phyloP scores from a whole-genome alignment of 2,329 filamentous ascomycete species.

The Talaromyces sp. region DNA sequence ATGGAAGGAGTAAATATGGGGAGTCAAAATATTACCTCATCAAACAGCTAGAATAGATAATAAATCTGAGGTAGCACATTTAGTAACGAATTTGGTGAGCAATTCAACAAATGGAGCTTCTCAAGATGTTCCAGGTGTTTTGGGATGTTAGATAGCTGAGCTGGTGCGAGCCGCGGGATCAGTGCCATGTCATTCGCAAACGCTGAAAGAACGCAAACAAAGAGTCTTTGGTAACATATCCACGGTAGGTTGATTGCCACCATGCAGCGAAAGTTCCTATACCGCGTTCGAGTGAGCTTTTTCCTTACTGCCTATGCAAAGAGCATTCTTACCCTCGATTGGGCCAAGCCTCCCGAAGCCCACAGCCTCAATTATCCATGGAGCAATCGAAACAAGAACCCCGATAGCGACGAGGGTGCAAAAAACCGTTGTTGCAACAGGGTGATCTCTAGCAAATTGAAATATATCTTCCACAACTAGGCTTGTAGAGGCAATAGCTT shows the following conservation, averaged over 20 bases:
- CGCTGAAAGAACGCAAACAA: slow-evolving; percentile 43
- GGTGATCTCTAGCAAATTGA: slow-evolving; percentile 22
- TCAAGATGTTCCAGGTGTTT: no score
- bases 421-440: slow-evolving; percentile 15
- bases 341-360: slow-evolving; percentile 26
- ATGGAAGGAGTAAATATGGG: no score
- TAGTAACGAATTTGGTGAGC: no score
- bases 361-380: slow-evolving; percentile 24
- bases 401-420: slow-evolving; percentile 24
- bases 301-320: no score
- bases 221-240: slow-evolving; percentile 37
- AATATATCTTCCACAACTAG: slow-evolving; percentile 12
- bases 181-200: slow-evolving; percentile 35
- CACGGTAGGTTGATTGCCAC: slow-evolving; percentile 38
- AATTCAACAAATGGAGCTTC: no score
- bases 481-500: slow-evolving; percentile 17
- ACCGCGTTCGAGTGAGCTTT: no score
- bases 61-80: no score
- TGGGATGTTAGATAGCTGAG: no score
- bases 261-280: slow-evolving; percentile 26
- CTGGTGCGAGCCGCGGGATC: no score
- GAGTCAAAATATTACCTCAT: no score
- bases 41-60: no score
- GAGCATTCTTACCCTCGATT: slow-evolving; percentile 20
- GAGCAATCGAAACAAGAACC: slow-evolving; percentile 21